A percentile compares a stretch with the other conserved stretches of the same genome.
These are phyloP conservation scores for Scytalidium lignicola DNA, from an alignment of 2,329 filamentous ascomycete genomes.

Conservation along the genomic window DNA sequence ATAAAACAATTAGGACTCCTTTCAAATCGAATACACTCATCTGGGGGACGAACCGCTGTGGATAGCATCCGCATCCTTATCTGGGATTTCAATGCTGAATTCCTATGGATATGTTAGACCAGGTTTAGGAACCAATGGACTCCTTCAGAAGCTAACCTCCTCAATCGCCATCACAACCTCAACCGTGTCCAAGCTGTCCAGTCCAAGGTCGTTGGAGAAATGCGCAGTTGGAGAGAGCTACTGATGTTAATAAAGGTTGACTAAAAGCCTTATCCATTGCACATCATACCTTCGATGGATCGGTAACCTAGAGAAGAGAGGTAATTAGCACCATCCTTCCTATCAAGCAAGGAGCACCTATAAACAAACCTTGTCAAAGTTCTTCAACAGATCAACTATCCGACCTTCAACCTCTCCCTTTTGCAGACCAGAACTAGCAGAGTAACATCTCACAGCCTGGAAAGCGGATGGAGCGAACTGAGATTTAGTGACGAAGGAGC, in stretches of 20 bases:
- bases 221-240: constrained; percentile 81
- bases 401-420: constrained; percentile 85
- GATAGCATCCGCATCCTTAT: constrained; percentile 73
- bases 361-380: constrained; percentile 85
- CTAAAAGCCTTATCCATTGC: neutral
- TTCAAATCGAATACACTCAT: neutral
- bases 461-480: constrained; percentile 59
- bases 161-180: constrained; percentile 99
- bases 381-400: constrained; percentile 87
- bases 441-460: constrained; percentile 77
- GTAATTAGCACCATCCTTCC: constrained; percentile 15
- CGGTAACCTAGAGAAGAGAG: constrained; percentile 54
- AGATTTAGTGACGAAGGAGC: constrained; percentile 56
- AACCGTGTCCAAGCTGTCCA: constrained; percentile 96
- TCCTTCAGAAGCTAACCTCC: constrained; percentile 55
- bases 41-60: constrained; percentile 59
- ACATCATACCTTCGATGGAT: constrained; percentile 52
- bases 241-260: constrained; percentile 19
- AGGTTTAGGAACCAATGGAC: neutral
- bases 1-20: constrained; percentile 22
- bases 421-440: constrained; percentile 70
- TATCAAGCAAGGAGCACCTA: neutral
- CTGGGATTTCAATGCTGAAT: constrained; percentile 74
- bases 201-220: constrained; percentile 94
- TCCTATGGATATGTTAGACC: constrained; percentile 35